Conservation (phyloP, 192 early-diverging fungal species). For the Gaertneriomyces sp. region DNA sequence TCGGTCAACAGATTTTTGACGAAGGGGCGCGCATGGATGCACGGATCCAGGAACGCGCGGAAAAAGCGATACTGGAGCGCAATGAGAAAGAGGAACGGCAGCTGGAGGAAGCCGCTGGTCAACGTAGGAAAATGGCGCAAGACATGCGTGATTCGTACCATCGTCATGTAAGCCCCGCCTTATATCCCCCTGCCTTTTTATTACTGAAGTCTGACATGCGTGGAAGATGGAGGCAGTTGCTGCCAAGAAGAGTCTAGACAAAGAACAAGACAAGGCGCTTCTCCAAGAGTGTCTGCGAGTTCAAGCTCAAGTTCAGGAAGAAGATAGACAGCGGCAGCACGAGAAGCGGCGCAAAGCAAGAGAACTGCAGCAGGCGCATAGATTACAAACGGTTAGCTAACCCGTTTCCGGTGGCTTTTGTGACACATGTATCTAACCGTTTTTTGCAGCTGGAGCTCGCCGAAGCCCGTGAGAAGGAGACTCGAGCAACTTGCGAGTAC, state of each 20-base stretch:
- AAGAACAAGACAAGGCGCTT: constrained; percentile 5
- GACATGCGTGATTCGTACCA: background rate
- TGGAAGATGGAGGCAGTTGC: background rate
- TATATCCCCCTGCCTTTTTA: background rate
- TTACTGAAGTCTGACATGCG: too few relatives aligned
- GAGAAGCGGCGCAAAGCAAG: constrained; percentile 11
- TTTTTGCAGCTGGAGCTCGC: background rate
- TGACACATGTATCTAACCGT: background rate
- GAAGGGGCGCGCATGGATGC: constrained; percentile 19
- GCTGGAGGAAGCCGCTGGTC: background rate
- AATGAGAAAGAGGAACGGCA: constrained; percentile 8
- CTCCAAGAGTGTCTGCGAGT: constrained; percentile 22
- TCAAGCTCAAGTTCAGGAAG: constrained; percentile 3
- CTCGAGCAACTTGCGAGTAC: too few relatives aligned
- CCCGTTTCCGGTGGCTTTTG: background rate
- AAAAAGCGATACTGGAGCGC: constrained; percentile 25
- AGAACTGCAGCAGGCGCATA: constrained; percentile 22
- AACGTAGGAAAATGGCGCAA: background rate
- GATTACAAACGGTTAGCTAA: constrained; percentile 20
- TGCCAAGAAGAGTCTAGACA: background rate
- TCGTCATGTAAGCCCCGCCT: background rate
- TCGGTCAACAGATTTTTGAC: constrained; percentile 27
- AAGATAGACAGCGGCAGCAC: background rate
- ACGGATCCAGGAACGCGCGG: constrained; percentile 31
- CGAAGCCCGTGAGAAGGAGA: background rate